Evolutionary conservation across 169 alveolate genomes (phyloP).

Genomic region (Theileria luwenshuni): DNA sequence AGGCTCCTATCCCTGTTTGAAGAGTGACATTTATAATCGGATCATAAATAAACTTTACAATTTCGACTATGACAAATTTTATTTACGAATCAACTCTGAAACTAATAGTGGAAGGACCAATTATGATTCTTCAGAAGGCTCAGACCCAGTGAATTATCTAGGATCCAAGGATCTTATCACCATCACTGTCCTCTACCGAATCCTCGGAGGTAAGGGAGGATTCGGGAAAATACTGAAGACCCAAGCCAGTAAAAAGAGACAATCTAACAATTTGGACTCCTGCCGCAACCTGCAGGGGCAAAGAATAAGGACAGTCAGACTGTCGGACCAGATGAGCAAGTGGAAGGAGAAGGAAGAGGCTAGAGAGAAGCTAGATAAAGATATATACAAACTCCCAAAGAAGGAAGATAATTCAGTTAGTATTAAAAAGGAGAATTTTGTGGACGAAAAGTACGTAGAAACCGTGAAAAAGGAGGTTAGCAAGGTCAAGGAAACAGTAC

Average conservation of each 20-base stretch:
- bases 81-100: slow-evolving; percentile 11
- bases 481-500: slow-evolving; percentile 45
- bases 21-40: slow-evolving; percentile 6
- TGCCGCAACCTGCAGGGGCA: slow-evolving; percentile 62
- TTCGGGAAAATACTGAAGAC: slow-evolving; percentile 59
- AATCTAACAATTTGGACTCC: slow-evolving; percentile 55
- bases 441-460: slow-evolving; percentile 21
- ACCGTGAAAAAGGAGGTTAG: slow-evolving; percentile 38
- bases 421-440: not conserved
- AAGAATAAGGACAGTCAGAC: slow-evolving; percentile 42
- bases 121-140: slow-evolving; percentile 1
- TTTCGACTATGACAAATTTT: slow-evolving; percentile 5
- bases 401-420: slow-evolving; percentile 3
- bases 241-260: slow-evolving; percentile 46
- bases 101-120: not conserved
- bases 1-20: slow-evolving; percentile 8
- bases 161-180: slow-evolving; percentile 1
- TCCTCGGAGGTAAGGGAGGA: slow-evolving; percentile 70
- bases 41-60: slow-evolving; percentile 2
- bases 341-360: slow-evolving; percentile 21
- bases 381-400: slow-evolving; percentile 36
- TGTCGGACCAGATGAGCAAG: slow-evolving; percentile 30
- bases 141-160: not conserved
- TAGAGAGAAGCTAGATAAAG: slow-evolving; percentile 22
- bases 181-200: slow-evolving; percentile 21